These are phyloP conservation scores for Rhytidiadelphus loreus DNA, from an alignment of 225 moss, liverwort and hornwort species.

Conservation along the genomic window DNA sequence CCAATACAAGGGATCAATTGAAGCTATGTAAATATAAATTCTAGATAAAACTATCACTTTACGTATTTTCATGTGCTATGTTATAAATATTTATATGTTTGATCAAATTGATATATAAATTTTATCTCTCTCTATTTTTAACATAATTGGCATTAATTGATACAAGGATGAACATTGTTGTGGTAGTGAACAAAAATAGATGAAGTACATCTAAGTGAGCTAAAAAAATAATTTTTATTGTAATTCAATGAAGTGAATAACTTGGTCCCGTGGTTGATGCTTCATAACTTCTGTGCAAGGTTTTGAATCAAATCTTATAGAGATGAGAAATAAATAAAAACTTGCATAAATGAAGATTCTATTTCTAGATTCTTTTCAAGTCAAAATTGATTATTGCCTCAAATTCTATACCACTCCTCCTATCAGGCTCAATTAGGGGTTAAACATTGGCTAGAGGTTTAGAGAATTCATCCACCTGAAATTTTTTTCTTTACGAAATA, in stretches of 20 bases:
- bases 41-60: neutral
- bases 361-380: neutral
- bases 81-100: neutral
- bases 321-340: neutral
- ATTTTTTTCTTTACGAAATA: neutral
- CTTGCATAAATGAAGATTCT: neutral
- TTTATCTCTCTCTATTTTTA: neutral
- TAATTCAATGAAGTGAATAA: neutral
- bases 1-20: accelerated
- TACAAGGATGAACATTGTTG: accelerated
- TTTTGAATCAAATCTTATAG: neutral
- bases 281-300: no score
- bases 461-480: neutral
- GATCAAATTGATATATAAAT: neutral
- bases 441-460: no score
- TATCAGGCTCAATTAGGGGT: neutral
- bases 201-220: neutral
- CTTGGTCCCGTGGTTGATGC: no score
- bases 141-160: neutral
- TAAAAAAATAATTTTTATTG: neutral
- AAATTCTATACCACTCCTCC: neutral
- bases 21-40: neutral
- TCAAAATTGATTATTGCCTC: neutral
- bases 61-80: neutral
- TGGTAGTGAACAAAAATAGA: neutral